phyloP scores from a whole-genome alignment of 805 yeast genomes.

The Priceomyces haplophilus region DNA sequence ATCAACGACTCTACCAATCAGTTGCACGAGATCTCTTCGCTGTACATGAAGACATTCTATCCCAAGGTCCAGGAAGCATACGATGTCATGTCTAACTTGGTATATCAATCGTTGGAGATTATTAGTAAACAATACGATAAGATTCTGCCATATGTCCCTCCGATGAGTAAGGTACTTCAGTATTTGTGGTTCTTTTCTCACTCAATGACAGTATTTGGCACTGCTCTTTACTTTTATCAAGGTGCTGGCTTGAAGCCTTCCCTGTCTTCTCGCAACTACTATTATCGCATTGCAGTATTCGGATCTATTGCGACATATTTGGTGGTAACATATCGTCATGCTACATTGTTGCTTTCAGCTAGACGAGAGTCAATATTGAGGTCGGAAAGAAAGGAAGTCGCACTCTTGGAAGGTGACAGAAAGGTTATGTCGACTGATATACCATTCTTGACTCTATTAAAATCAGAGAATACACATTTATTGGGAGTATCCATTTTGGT shows the following conservation, averaged over 20 bases:
- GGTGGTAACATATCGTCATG: conserved; percentile 18
- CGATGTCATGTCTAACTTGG: neutral
- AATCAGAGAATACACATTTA: conserved; percentile 29
- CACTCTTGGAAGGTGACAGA: neutral
- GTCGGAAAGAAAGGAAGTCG: neutral
- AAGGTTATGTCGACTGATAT: neutral
- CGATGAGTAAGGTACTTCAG: conserved; percentile 4
- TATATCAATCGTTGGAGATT: neutral
- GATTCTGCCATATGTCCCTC: neutral
- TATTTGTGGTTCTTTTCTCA: conserved; percentile 12
- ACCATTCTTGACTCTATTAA: conserved; percentile 20
- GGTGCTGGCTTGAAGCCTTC: neutral
- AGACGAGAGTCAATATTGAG: neutral
- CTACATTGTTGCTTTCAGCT: conserved; percentile 1
- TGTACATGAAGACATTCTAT: neutral
- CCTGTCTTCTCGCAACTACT: neutral
- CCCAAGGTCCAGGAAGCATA: neutral
- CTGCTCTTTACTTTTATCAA: conserved; percentile 1
- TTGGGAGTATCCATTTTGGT: conserved; percentile 21
- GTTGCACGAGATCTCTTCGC: neutral
- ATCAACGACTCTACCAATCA: neutral
- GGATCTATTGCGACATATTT: conserved; percentile 15
- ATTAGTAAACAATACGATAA: neutral
- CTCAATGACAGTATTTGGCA: conserved; percentile 7
- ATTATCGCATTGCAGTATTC: conserved; percentile 1